Base-by-base conservation (phyloP, 768 basidiomycete species). In the Tricholoma sp. region DNA sequence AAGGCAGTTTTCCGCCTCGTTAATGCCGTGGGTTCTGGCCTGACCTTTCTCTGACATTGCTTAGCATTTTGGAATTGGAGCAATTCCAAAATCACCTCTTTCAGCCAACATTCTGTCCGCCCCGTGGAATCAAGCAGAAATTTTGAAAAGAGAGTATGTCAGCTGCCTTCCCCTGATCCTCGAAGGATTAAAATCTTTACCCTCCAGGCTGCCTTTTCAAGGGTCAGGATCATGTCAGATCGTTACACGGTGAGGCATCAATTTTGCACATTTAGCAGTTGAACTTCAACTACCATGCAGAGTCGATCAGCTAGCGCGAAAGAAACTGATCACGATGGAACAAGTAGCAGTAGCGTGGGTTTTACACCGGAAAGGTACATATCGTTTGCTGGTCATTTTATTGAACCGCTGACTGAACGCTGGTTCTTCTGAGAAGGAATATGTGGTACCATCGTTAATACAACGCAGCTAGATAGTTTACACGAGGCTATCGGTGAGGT, bases 1-100 rank as follows among this genome's bases (percentile, higher is more conserved):
- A 79, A 80, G 69, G 80, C 77, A 32, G 1, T 9, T 46, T 46
- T 16, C 18, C 31, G 9, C 18, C 21, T 34, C 14, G 19, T 7
- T 29, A 18, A 41, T n/a, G n/a, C n/a, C n/a, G n/a, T n/a, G n/a
- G n/a, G 10, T 5, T 41, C 54, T 14, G 41, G 51, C 46, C 24
- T 37, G 21, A 51, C 11, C 14, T 34, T 12, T 46, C 22, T 29
- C 8, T n/a, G n/a, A 51, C 31, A 34, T n/a, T n/a, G n/a, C n/a
- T n/a, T 56, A 80, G 77, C 65, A 77, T 63, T 75, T 80, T 52
- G 80, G 80, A 35, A 79, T 82, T 27, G 83, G 80, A 2, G 68
- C 74, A n/a, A 82, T 83, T 53, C 80, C 82, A 0, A 84, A 82
- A 82, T 80, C 78, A 9, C 81, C 82, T 0, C 73, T 83, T 19